These are phyloP conservation scores for Alternaria gansuensis DNA, from an alignment of 2,329 filamentous ascomycete species.

Conservation along the genomic window DNA sequence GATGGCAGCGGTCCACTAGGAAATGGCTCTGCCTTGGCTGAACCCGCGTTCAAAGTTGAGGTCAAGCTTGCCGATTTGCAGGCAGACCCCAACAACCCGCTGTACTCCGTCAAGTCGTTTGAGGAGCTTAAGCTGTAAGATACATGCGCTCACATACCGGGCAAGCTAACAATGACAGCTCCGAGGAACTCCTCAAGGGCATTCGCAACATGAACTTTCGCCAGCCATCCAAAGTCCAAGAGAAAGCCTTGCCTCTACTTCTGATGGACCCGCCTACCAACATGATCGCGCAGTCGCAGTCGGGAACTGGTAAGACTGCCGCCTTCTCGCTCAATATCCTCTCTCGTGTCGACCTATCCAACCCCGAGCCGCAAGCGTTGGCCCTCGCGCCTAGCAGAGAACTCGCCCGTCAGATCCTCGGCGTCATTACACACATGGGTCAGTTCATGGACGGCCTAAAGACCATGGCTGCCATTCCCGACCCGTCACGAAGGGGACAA, in stretches of 20 bases:
- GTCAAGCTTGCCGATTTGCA: slow-evolving; percentile 92
- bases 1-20: slow-evolving; percentile 59
- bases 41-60: slow-evolving; percentile 86
- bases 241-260: slow-evolving; percentile 89
- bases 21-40: slow-evolving; percentile 61
- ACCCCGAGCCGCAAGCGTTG: slow-evolving; percentile 80
- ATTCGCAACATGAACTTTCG: slow-evolving; percentile 89
- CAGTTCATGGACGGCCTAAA: slow-evolving; percentile 79
- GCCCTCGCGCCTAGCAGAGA: slow-evolving; percentile 93
- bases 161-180: slow-evolving; percentile 30
- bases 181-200: slow-evolving; percentile 60
- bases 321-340: slow-evolving; percentile 94
- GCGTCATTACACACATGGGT: slow-evolving; percentile 84
- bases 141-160: background rate
- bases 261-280: slow-evolving; percentile 86
- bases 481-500: slow-evolving; percentile 73
- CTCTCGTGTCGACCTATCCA: slow-evolving; percentile 79
- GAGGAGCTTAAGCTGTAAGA: slow-evolving; percentile 85
- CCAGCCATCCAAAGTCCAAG: slow-evolving; percentile 98
- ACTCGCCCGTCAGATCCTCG: slow-evolving; percentile 91
- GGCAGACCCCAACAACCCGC: slow-evolving; percentile 82
- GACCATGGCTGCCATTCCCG: slow-evolving; percentile 83
- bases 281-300: slow-evolving; percentile 99
- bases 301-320: slow-evolving; percentile 96
- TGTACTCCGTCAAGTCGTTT: slow-evolving; percentile 85